Conservation (phyloP, 1,284 basidiomycete species). For the Moesziomyces sp. region DNA sequence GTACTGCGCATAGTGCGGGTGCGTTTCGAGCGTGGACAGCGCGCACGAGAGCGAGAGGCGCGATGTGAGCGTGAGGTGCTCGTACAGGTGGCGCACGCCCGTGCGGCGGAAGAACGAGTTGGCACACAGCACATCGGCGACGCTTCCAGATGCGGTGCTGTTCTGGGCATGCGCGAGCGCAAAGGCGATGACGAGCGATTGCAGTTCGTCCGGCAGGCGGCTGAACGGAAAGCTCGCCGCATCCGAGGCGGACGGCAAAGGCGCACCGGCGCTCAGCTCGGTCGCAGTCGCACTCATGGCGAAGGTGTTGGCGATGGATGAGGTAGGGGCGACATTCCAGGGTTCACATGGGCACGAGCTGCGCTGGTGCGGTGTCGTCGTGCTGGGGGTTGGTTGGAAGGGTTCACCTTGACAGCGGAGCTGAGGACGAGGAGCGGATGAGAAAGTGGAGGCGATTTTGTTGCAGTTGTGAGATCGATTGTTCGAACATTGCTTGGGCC, state of each 20-base stretch:
- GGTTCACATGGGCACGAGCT: too few species aligned
- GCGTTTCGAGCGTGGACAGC: constrained; percentile 1
- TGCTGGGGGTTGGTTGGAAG: too few species aligned
- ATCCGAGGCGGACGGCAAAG: too few species aligned
- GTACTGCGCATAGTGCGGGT: constrained; percentile 1
- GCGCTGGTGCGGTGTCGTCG: too few species aligned
- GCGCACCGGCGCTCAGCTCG: too few species aligned
- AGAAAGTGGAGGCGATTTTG: too few species aligned
- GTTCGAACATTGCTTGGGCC: too few species aligned
- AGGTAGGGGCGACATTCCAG: too few species aligned
- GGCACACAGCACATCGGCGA: constrained; percentile 1
- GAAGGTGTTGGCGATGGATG: neutral
- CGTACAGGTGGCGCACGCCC: constrained; percentile 5
- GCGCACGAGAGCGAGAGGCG: constrained; percentile 1
- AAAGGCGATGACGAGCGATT: constrained; percentile 4
- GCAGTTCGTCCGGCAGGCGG: constrained; percentile 9
- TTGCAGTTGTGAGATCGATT: too few species aligned
- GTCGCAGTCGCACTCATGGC: neutral
- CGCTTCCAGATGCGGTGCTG: neutral
- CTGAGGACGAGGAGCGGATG: too few species aligned
- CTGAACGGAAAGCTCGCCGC: neutral
- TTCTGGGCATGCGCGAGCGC: constrained; percentile 1
- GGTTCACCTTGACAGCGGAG: too few species aligned
- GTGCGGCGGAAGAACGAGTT: neutral
- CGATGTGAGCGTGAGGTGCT: neutral